phyloP scores from a whole-genome alignment of 176 grass and related monocot species.

The Carex scoparia region DNA sequence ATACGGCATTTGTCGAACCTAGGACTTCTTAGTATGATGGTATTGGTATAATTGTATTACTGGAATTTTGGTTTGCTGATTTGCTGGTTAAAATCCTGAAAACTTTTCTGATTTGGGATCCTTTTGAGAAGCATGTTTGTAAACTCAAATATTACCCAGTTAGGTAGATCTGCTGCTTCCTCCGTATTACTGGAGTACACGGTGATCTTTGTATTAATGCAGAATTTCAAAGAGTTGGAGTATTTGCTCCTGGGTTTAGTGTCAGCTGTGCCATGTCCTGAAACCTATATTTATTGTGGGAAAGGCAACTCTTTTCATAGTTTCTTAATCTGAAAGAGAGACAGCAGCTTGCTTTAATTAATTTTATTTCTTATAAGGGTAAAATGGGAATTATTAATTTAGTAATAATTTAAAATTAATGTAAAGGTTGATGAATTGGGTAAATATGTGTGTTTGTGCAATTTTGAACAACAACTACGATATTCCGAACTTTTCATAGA shows the following conservation, averaged over 20 bases:
- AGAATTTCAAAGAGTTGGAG: slow-evolving; percentile 90
- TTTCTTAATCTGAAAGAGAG: too few relatives aligned
- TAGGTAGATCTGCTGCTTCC: background rate
- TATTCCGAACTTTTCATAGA: too few relatives aligned
- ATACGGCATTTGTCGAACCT: too few relatives aligned
- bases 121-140: background rate
- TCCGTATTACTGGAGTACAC: slow-evolving; percentile 8
- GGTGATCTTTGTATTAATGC: slow-evolving; percentile 11
- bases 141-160: background rate
- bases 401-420: too few relatives aligned
- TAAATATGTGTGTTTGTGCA: too few relatives aligned
- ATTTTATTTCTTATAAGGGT: too few relatives aligned
- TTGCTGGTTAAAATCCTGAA: background rate
- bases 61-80: background rate
- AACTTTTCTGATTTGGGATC: background rate
- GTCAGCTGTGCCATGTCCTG: slow-evolving; percentile 59
- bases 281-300: slow-evolving; percentile 78
- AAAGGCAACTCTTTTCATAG: slow-evolving; percentile 34
- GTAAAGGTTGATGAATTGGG: too few relatives aligned
- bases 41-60: background rate
- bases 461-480: too few relatives aligned
- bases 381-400: too few relatives aligned
- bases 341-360: too few relatives aligned
- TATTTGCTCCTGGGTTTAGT: slow-evolving; percentile 79
- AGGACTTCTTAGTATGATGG: background rate